phyloP scores from a whole-genome alignment of 1,139 yeast genomes.

The Yamadazyma taylorii region DNA sequence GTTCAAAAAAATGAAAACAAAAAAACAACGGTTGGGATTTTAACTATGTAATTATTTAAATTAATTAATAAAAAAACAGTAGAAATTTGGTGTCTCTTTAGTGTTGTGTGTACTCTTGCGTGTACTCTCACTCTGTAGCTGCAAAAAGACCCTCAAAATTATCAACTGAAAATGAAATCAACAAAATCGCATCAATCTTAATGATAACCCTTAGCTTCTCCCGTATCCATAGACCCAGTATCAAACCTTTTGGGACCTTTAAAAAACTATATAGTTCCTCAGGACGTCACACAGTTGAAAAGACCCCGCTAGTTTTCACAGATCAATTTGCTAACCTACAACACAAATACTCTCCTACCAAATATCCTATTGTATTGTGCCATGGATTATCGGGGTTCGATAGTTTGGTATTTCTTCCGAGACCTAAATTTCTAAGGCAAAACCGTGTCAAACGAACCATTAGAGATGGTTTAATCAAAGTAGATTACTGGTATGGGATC shows the following conservation, averaged over 20 bases:
- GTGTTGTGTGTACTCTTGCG: no score
- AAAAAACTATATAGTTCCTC: no score
- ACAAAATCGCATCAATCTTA: no score
- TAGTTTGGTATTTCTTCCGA: slow-evolving; percentile 50
- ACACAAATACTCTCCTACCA: slow-evolving; percentile 26
- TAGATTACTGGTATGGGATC: slow-evolving; percentile 85
- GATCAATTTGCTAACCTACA: slow-evolving; percentile 5
- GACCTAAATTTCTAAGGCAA: slow-evolving; percentile 16
- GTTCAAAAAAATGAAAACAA: neutral
- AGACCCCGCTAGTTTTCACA: neutral
- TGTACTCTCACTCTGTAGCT: no score
- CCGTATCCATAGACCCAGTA: no score
- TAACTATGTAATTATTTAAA: neutral
- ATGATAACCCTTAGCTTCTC: no score
- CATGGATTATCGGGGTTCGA: slow-evolving; percentile 88
- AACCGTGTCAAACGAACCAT: slow-evolving; percentile 13
- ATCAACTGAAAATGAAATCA: no score
- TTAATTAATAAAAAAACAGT: neutral
- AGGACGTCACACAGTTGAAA: neutral
- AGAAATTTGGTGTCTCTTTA: no score
- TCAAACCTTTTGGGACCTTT: no score
- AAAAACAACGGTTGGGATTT: neutral
- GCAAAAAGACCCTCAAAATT: no score
- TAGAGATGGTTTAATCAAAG: slow-evolving; percentile 16
- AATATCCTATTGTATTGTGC: slow-evolving; percentile 71